Evolutionary conservation across 176 grass and related monocot species (phyloP).

Genomic region (Musa itinerans): DNA sequence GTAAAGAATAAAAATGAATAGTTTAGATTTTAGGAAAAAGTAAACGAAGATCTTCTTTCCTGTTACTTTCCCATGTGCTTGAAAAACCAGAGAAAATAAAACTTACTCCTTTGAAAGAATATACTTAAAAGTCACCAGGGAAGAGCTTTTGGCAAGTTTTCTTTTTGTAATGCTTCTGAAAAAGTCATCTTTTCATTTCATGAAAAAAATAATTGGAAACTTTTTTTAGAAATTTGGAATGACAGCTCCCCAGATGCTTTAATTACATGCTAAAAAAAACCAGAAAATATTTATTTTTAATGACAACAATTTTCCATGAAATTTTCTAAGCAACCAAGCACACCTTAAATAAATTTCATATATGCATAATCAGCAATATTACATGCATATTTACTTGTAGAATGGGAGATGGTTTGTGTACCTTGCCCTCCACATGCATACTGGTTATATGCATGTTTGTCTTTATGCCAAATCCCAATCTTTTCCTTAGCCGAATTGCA

Average conservation of each 20-base stretch:
- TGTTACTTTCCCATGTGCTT: too few relatives aligned
- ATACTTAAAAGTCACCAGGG: background rate
- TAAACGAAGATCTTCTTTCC: too few relatives aligned
- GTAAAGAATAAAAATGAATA: background rate
- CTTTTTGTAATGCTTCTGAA: background rate
- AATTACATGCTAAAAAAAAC: too few relatives aligned
- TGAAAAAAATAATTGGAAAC: background rate
- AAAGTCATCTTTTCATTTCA: background rate
- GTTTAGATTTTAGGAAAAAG: too few relatives aligned
- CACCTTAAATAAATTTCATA: too few relatives aligned
- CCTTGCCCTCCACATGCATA: constrained; percentile 98
- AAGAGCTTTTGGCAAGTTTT: background rate
- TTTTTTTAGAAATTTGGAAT: background rate
- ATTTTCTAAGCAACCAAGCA: background rate
- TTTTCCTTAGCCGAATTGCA: constrained; percentile 71
- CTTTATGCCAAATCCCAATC: constrained; percentile 68
- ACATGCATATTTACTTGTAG: background rate
- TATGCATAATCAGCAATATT: background rate
- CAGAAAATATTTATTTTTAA: background rate
- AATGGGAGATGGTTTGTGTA: constrained; percentile 24
- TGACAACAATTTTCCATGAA: background rate
- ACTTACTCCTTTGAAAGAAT: too few relatives aligned
- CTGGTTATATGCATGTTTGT: constrained; percentile 91
- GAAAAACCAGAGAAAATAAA: too few relatives aligned
- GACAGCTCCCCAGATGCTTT: too few relatives aligned